Evolutionary conservation across 345 rosid species (phyloP), one percentile per base, ranked within the genome.

Genomic region (Populus tremula): DNA sequence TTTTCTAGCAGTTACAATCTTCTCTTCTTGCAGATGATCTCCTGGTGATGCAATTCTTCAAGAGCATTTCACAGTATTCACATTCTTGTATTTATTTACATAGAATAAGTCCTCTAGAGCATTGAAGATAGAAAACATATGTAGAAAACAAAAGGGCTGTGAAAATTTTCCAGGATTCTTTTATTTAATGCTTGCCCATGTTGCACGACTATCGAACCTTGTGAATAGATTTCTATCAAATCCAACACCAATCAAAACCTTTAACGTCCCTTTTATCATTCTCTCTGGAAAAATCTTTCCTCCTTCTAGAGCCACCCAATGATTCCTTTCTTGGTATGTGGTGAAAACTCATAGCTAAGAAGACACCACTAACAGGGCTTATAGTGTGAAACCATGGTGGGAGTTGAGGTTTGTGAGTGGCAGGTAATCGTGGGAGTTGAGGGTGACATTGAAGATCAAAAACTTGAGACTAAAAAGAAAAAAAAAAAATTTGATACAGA

Each of bases 131-230:
- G 62, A 43, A 63, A 61, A 66, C 29, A 31, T 13, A 54, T 3
- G 70, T n/a, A 75, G 77, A 59, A 45, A 38, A 64, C 35, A 27
- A 65, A 13, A 43, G 25, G 33, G 47, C 50, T 35, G 78, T 31
- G 31, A 9, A 65, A 23, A 41, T 9, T 8, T 41, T 54, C 27
- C 29, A 9, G 63, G 29, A n/a, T 56, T 56, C 29, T 56, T 9
- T n/a, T 56, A 9, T 23, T 11, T 10, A 56, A n/a, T 23, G 25
- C 25, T 54, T 9, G 63, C 29, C 12, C 62, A 8, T 18, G 23
- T 54, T 54, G 62, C 62, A 54, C 62, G 62, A 2, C 27, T 23
- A n/a, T 3, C 23, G 63, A 13, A 9, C 27, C 29, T 56, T 56
- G 27, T 23, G 23, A 9, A n/a, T 56, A 56, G 27, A n/a, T 56